A percentile compares a stretch with the other conserved stretches of the same genome.
These are phyloP conservation scores for Cenococcum geophilum DNA, from an alignment of 495 filamentous ascomycete species.

Conservation along the genomic window DNA sequence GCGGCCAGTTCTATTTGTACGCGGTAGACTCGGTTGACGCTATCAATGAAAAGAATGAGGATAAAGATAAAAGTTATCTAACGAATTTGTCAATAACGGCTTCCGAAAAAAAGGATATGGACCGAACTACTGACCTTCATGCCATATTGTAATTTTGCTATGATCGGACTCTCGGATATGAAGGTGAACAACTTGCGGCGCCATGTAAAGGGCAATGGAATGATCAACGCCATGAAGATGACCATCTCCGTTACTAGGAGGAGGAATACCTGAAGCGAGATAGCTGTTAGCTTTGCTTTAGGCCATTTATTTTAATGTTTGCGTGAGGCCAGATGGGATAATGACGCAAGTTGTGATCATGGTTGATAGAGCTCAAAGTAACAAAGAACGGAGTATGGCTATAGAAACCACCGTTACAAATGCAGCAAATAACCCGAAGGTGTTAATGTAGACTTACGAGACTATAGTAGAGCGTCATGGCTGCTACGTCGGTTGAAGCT, in stretches of 20 bases:
- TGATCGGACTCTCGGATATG: slow-evolving; percentile 78
- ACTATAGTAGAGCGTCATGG: slow-evolving; percentile 98
- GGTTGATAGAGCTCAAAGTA: neutral
- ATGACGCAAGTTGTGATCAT: neutral
- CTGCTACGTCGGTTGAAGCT: slow-evolving; percentile 36
- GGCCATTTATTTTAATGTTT: neutral
- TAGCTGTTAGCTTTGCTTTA: slow-evolving; percentile 22
- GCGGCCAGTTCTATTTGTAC: slow-evolving; percentile 81
- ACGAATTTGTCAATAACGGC: slow-evolving; percentile 31
- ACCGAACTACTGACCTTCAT: slow-evolving; percentile 53
- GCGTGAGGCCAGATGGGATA: neutral
- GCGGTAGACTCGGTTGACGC: slow-evolving; percentile 95
- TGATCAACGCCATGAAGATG: slow-evolving; percentile 83
- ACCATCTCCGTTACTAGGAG: slow-evolving; percentile 90
- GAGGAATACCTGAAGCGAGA: slow-evolving; percentile 68
- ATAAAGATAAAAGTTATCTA: slow-evolving; percentile 99
- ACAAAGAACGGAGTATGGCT: neutral
- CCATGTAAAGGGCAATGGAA: slow-evolving; percentile 81
- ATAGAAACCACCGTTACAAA: no score
- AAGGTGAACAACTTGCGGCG: slow-evolving; percentile 88
- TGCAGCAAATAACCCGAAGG: neutral
- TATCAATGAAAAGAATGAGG: slow-evolving; percentile 94
- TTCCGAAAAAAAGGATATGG: neutral
- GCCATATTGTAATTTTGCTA: slow-evolving; percentile 76
- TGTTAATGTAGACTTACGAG: slow-evolving; percentile 58